Conservation (phyloP, 2,329 filamentous ascomycete species). For the Didymella exigua region DNA sequence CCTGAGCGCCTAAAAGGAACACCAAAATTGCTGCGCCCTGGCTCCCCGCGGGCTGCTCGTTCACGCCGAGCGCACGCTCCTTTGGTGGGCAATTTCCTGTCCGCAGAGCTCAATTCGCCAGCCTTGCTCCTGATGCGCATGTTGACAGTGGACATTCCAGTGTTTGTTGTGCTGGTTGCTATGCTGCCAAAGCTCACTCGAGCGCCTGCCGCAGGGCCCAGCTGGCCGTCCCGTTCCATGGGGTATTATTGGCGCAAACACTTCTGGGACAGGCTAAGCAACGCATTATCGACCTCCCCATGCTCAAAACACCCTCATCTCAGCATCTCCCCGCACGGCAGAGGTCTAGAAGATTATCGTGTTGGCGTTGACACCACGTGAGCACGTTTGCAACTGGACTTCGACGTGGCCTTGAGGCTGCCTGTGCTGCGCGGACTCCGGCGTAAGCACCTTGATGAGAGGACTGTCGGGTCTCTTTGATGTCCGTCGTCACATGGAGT, state of each 20-base stretch:
- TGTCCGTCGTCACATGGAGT: no score
- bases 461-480: background rate
- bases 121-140: background rate
- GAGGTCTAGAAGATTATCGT: slow-evolving; percentile 1
- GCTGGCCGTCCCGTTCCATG: background rate
- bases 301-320: slow-evolving; percentile 34
- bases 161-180: slow-evolving; percentile 8
- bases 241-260: slow-evolving; percentile 32
- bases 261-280: slow-evolving; percentile 30
- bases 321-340: slow-evolving; percentile 22
- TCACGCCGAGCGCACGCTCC: slow-evolving; percentile 15
- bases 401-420: slow-evolving; percentile 16
- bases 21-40: slow-evolving; percentile 18
- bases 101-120: slow-evolving; percentile 1
- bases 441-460: slow-evolving; percentile 22
- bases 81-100: slow-evolving; percentile 16
- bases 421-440: slow-evolving; percentile 28
- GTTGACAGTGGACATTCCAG: slow-evolving; percentile 4
- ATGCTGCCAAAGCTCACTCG: background rate
- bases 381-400: slow-evolving; percentile 16
- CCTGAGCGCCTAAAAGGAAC: slow-evolving; percentile 8
- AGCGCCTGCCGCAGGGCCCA: background rate
- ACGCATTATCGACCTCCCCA: slow-evolving; percentile 37
- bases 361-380: background rate
- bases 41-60: slow-evolving; percentile 18